A percentile compares a stretch with the other conserved stretches of the same genome.
phyloP scores from a whole-genome alignment of 352 stramenopile genomes.

The Achlya hypogyna region DNA sequence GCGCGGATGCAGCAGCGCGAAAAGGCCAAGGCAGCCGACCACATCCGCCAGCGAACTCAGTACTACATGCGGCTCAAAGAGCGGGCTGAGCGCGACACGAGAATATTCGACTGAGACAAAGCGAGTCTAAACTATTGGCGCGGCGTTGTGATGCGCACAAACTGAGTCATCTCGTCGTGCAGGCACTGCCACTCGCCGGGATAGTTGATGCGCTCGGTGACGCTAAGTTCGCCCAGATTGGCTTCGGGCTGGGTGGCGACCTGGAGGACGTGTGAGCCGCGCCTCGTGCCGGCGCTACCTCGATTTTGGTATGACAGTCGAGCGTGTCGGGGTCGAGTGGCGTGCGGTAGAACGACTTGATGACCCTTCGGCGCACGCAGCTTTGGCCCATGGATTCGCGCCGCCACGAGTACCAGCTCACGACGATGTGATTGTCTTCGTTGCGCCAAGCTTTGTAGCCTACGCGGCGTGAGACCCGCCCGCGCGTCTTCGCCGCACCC shows the following conservation, averaged over 20 bases:
- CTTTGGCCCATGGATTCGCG: slow-evolving; percentile 3
- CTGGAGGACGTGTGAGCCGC: background rate
- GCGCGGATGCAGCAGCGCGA: background rate
- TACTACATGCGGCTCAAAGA: slow-evolving; percentile 5
- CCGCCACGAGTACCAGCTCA: slow-evolving; percentile 17
- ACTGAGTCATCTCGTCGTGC: slow-evolving; percentile 5
- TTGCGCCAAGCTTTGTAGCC: slow-evolving; percentile 20
- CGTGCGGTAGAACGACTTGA: slow-evolving; percentile 6
- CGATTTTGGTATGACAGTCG: background rate
- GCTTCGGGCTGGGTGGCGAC: background rate
- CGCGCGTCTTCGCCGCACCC: background rate
- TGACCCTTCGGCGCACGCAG: slow-evolving; percentile 2
- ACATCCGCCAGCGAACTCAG: slow-evolving; percentile 1
- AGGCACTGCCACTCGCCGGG: slow-evolving; percentile 15
- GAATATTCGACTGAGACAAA: background rate
- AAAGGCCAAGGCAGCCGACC: background rate
- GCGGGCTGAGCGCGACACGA: background rate
- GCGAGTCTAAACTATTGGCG: background rate
- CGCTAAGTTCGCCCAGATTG: slow-evolving; percentile 1
- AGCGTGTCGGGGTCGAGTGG: slow-evolving; percentile 4
- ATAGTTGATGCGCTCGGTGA: slow-evolving; percentile 21
- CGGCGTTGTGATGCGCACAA: background rate
- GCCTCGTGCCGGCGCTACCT: background rate
- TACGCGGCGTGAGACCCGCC: too few relatives aligned
- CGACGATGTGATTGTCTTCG: slow-evolving; percentile 6